These are phyloP conservation scores for Steccherinum ochraceum DNA, from an alignment of 768 basidiomycete genomes.

Conservation along the genomic window DNA sequence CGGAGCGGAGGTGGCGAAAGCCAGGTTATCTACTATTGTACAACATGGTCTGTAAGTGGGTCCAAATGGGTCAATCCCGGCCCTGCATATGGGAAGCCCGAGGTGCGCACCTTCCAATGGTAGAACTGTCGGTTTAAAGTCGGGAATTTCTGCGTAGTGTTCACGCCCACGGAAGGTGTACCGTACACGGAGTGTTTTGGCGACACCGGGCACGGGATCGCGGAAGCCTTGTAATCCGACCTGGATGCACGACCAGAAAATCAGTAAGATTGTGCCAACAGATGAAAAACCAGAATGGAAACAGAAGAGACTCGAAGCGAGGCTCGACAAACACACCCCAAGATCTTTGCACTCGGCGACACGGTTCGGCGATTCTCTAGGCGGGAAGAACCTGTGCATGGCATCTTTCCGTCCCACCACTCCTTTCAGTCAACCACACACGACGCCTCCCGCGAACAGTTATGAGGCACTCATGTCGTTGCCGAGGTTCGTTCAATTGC, in stretches of 20 bases:
- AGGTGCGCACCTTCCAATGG: slow-evolving; percentile 61
- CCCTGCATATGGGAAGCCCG: too few relatives aligned
- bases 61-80: too few relatives aligned
- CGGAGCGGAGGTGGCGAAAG: too few relatives aligned
- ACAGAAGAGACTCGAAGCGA: not conserved
- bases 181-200: slow-evolving; percentile 63
- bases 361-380: too few relatives aligned
- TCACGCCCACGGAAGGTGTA: slow-evolving; percentile 69
- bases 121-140: slow-evolving; percentile 61
- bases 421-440: not conserved
- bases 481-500: too few relatives aligned
- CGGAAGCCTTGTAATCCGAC: slow-evolving; percentile 80
- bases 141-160: slow-evolving; percentile 77
- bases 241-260: slow-evolving; percentile 20
- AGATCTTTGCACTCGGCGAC: too few relatives aligned
- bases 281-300: not conserved
- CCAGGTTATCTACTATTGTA: too few relatives aligned
- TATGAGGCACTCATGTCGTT: not conserved
- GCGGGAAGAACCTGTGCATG: too few relatives aligned
- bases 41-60: too few relatives aligned
- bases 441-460: not conserved
- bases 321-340: too few relatives aligned
- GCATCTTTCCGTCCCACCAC: too few relatives aligned
- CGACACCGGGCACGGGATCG: slow-evolving; percentile 71
- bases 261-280: slow-evolving; percentile 9